Conservation (phyloP, 192 early-diverging fungal genomes). For the Rhizophagus clarus region DNA sequence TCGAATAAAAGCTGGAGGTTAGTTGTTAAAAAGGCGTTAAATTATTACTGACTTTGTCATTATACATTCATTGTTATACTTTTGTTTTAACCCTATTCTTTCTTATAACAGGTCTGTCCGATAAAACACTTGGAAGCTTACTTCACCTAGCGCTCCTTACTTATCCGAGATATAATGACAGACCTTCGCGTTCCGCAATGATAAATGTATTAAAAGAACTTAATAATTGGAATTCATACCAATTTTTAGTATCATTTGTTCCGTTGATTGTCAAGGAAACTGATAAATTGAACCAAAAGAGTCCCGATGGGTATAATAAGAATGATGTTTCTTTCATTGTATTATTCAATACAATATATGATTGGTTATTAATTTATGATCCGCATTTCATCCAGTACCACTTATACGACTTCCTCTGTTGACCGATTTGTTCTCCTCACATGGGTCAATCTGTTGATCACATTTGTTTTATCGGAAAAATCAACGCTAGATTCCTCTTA, state of each 20-base stretch:
- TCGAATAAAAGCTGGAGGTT: slow-evolving; percentile 25
- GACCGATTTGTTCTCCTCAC: slow-evolving; percentile 63
- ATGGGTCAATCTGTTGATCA: slow-evolving; percentile 61
- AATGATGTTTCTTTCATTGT: background rate
- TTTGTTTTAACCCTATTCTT: background rate
- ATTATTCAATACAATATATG: background rate
- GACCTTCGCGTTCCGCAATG: slow-evolving; percentile 61
- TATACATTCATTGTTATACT: background rate
- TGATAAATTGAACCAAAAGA: slow-evolving; percentile 47
- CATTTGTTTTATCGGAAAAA: slow-evolving; percentile 31
- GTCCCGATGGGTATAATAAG: slow-evolving; percentile 44
- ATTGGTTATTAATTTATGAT: slow-evolving; percentile 8
- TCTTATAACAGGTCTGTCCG: slow-evolving; percentile 30
- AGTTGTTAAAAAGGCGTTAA: background rate
- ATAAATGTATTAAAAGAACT: slow-evolving; percentile 60
- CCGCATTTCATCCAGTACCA: slow-evolving; percentile 8
- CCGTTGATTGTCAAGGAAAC: slow-evolving; percentile 54
- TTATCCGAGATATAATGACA: slow-evolving; percentile 70
- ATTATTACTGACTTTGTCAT: background rate
- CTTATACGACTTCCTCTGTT: slow-evolving; percentile 50
- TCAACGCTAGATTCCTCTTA: slow-evolving; percentile 33
- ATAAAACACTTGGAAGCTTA: slow-evolving; percentile 41
- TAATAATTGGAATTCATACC: slow-evolving; percentile 55
- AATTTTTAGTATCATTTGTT: slow-evolving; percentile 59
- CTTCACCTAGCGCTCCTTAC: slow-evolving; percentile 60